Evolutionary conservation across 148 eudicot genomes (phyloP), one percentile per base, ranked within the genome.

Genomic region (Rhododendron vialii): DNA sequence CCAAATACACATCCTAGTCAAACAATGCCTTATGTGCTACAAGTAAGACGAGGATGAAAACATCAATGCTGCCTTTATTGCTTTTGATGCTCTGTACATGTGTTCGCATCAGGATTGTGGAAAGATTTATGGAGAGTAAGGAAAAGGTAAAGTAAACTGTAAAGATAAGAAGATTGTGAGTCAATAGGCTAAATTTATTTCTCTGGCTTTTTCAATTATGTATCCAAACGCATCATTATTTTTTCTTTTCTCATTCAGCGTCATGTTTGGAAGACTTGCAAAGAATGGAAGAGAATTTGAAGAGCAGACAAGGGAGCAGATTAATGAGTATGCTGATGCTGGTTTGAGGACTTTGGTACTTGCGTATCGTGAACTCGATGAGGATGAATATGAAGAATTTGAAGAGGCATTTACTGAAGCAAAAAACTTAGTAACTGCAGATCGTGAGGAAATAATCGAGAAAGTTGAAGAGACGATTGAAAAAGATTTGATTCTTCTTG

Each of bases 261-360:
- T 94, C 51, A 93, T 94, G 90, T 93, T 93, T 85, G 94, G 92
- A 78, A 89, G 96, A 63, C 91, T 94, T 73, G 90, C 91, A 76
- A 67, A 88, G 78, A 69, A 87, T 59, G 95, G 94, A 55, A 88
- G 90, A 35, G 89, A 86, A 83, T 93, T 87, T 85, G 90, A 91
- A 74, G 82, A 89, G 86, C 48, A 89, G 80, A 94, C 96, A 2
- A 93, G 88, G 86, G 89, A 90, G 84, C 95, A 94, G 41, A 86
- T 93, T 55, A 87, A 82, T 55, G 90, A 87, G 83, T 94, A 92
- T 86, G 93, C 94, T 57, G 95, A 94, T 76, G 92, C 89, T 82
- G 96, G 96, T 33, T 78, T 94, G 87, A 91, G 96, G 83, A 94
- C 96, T 45, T 85, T 94, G 33, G 87, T 90, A 63, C 92, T 94